These are phyloP conservation scores for Camelina laxa DNA, from an alignment of 345 rosid species.

Conservation along the genomic window DNA sequence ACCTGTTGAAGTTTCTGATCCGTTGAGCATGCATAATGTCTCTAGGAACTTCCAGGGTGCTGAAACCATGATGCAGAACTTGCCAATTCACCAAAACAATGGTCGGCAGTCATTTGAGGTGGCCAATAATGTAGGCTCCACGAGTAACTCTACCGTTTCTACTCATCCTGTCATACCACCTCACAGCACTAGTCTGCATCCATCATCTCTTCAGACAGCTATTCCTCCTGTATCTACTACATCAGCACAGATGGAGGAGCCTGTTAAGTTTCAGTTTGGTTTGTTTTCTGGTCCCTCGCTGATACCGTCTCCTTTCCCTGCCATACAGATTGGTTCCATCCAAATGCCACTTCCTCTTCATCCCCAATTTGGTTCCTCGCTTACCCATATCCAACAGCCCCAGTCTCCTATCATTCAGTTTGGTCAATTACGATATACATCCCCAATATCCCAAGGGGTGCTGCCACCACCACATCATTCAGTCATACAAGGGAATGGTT, in stretches of 20 bases:
- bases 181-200: conserved; percentile 42
- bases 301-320: conserved; percentile 92
- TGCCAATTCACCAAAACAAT: conserved; percentile 51
- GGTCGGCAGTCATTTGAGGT: conserved; percentile 49
- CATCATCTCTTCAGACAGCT: conserved; percentile 57
- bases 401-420: conserved; percentile 87
- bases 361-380: conserved; percentile 71
- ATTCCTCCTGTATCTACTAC: conserved; percentile 48
- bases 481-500: conserved; percentile 56
- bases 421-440: conserved; percentile 84
- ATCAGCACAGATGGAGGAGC: conserved; percentile 62
- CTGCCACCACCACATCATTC: conserved; percentile 70
- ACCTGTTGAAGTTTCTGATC: conserved; percentile 51
- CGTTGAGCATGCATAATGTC: conserved; percentile 48
- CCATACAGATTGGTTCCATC: conserved; percentile 99
- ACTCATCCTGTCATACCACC: conserved; percentile 47
- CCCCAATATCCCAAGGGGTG: conserved; percentile 79
- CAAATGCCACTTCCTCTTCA: conserved; percentile 98
- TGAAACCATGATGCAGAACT: conserved; percentile 58
- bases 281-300: conserved; percentile 91
- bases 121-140: conserved; percentile 48
- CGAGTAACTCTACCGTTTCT: conserved; percentile 46
- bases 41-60: conserved; percentile 58
- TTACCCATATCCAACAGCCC: conserved; percentile 63
- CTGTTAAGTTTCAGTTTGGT: conserved; percentile 91